Evolutionary conservation across 208 protist genomes (phyloP), one percentile per base, ranked within the genome.

Genomic region (Crithidia thermophila): DNA sequence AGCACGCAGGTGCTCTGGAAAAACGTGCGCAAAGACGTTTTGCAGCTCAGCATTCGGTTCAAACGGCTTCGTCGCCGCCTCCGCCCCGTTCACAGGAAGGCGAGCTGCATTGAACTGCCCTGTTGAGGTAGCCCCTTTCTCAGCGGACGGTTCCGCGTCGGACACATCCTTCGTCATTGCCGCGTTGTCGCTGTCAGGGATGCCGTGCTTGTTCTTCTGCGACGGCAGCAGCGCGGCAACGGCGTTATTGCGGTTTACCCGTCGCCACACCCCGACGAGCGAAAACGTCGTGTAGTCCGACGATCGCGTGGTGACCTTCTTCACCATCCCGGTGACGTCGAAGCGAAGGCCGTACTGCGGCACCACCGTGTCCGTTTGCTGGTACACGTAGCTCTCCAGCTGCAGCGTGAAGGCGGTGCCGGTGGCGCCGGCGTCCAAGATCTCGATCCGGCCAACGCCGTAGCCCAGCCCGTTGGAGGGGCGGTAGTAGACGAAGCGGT

Each of bases 381-480:
- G 62, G 64, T 97, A 97, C 36, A 66, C 73, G 79, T 97, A 97
- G 20, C 72, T 77, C 62, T 95, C 89, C 27, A 97, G 67, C 9
- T 79, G 64, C 16, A 93, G 53, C 2, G 76, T 75, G 67, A 95
- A 97, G 5, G 82, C 81, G 0, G 87, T 92, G 10, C 81, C 85
- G 0, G 72, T 71, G 3, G 36, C 42, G 1, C 69, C 75, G 4
- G 84, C 69, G 25, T 84, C 68, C 6, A 75, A 52, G 0, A 94
- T 31, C 34, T 87, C 55, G 11, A 97, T 71, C 31, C 52, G 78
- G 21, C 92, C 92, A 28, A 97, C 76, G 46, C 92, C 92, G 75
- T 94, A 91, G 58, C 92, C 92, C 27, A 97, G 77, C 2, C 88
- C 89, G 46, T 89, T 91, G 4, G 87, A 88, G 0, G 92, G 92